These are phyloP conservation scores for Paramecium octaurelia DNA, from an alignment of 73 alveolate genomes.

Conservation along the genomic window DNA sequence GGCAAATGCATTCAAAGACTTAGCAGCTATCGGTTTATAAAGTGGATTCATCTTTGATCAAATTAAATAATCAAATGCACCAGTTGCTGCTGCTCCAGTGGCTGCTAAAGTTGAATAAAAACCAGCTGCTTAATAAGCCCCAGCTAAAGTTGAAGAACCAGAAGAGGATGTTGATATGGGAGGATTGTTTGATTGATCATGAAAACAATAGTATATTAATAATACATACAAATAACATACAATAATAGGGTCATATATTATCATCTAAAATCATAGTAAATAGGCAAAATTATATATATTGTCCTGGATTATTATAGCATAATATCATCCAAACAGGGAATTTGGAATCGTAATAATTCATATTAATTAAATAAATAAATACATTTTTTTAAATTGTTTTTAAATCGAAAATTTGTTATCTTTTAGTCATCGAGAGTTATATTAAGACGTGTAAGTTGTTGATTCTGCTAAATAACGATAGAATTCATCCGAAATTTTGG, in stretches of 20 bases:
- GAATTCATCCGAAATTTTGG: slow-evolving; percentile 12
- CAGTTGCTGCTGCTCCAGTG: slow-evolving; percentile 43
- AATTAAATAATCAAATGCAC: slow-evolving; percentile 74
- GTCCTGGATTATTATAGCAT: neutral
- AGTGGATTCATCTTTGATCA: slow-evolving; percentile 85
- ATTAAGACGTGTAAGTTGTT: neutral
- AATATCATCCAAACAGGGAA: neutral
- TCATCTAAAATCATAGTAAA: neutral
- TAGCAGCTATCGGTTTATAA: slow-evolving; percentile 94
- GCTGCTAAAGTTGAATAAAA: slow-evolving; percentile 70
- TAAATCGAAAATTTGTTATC: neutral
- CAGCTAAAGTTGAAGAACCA: slow-evolving; percentile 82
- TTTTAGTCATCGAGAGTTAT: neutral
- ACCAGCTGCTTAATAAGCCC: slow-evolving; percentile 11
- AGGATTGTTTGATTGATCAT: slow-evolving; percentile 85
- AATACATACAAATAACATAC: neutral
- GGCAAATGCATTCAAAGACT: slow-evolving; percentile 95
- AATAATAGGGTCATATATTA: neutral
- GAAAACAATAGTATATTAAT: slow-evolving; percentile 38
- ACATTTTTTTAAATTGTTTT: neutral
- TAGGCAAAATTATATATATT: neutral
- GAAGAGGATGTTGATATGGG: slow-evolving; percentile 94
- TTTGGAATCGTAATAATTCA: neutral
- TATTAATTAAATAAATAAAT: neutral
- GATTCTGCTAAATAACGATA: neutral